Base-by-base conservation (phyloP, 2,329 filamentous ascomycete species). In the Xylaria sp. region DNA sequence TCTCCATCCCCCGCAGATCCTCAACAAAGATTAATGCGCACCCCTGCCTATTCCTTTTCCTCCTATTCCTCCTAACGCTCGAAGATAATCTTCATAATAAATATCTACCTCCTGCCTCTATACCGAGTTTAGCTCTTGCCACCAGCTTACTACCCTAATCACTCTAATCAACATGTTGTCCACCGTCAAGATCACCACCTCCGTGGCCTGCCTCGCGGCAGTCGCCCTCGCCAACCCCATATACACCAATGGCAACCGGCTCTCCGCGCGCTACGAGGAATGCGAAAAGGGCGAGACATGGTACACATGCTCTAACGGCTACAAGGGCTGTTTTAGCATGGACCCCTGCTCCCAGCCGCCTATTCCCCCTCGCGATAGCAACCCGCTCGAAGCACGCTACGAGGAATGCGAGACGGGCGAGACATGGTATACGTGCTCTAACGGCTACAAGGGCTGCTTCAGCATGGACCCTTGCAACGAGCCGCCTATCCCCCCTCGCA, bases 291-390 rank as follows among this genome's bases (percentile, higher is more conserved):
- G 56, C 40, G 44, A 34, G 13, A 22, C 41, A 0, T 59, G 53
- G 53, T 59, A 59, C 44, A 18, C 24, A 16, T 59, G 56, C 50
- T 53, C 53, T 5, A 59, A 59, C 44, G 56, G 56, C 11, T 59
- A 59, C 50, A 41, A 42, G 9, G 56, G 56, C 1, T 59, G 56
- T 50, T 59, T 37, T 48, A 40, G 26, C 16, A 26, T 45, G 18
- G 56, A 59, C 53, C 56, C 56, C 0, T 59, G 56, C 18, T 50
- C 52, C 4, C 56, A 56, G 1, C 56, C 53, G 19, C 38, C 58
- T 11, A 18, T 50, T 16, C 24, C 48, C n/a, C 50, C 7, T 17
- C 26, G 34, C 29, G 39, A 40, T 43, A 26, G 39, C 2, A 18
- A 18, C 9, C 20, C 29, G 13, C 5, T 26, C 2, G 44, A 49